These are phyloP conservation scores for Fusarium sulawesiense DNA, from an alignment of 2,329 filamentous ascomycete genomes.

Conservation along the genomic window DNA sequence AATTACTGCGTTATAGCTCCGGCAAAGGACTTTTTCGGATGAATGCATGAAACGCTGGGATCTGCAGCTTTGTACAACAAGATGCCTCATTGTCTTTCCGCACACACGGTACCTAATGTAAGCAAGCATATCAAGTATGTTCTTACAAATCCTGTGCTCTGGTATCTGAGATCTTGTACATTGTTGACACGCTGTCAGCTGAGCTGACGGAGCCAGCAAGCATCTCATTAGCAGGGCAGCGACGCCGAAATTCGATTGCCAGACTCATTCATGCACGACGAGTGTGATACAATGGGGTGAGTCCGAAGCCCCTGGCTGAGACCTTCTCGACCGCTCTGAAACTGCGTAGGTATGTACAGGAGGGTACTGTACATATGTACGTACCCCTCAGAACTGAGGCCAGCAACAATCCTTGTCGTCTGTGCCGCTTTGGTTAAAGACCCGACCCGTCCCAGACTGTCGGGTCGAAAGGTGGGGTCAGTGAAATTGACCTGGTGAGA, in stretches of 20 bases:
- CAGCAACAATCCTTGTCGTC: conserved; percentile 36
- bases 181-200: neutral
- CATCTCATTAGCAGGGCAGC: neutral
- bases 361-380: conserved; percentile 17
- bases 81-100: neutral
- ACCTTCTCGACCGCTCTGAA: conserved; percentile 13
- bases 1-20: neutral
- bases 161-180: neutral
- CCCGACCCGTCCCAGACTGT: conserved; percentile 43
- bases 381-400: conserved; percentile 43
- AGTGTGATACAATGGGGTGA: conserved; percentile 10
- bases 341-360: neutral
- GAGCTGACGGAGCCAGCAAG: neutral
- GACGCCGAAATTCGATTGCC: conserved; percentile 26
- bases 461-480: conserved; percentile 41
- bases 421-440: conserved; percentile 42
- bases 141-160: neutral
- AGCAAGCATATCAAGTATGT: neutral
- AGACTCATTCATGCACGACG: conserved; percentile 30
- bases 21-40: neutral
- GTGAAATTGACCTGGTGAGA: conserved; percentile 41
- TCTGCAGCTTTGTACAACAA: neutral
- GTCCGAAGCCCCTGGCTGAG: conserved; percentile 12
- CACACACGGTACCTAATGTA: neutral
- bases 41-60: neutral